phyloP scores from a whole-genome alignment of 176 grass and related monocot genomes.

The Pontederia paniculata region DNA sequence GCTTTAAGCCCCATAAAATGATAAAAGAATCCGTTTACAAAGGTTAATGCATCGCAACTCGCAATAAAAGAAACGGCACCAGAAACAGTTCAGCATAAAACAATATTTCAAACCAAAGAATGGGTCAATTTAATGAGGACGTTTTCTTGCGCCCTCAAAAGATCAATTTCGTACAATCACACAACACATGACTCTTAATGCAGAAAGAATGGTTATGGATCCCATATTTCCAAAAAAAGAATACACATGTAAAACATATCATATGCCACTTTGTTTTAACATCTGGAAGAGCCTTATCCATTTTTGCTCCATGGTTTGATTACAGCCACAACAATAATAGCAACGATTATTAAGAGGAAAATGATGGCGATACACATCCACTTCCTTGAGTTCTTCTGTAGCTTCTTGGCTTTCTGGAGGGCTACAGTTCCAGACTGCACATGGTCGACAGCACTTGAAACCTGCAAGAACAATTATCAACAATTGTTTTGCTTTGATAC shows the following conservation, averaged over 20 bases:
- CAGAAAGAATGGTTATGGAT: no score
- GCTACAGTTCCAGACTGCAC: conserved; percentile 52
- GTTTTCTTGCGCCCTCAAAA: no score
- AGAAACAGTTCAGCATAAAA: no score
- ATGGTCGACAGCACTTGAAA: conserved; percentile 65
- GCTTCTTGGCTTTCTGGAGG: conserved; percentile 66
- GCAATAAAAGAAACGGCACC: no score
- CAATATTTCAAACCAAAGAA: no score
- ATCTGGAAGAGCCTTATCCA: not conserved
- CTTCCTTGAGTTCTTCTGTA: conserved; percentile 72
- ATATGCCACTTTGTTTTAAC: not conserved
- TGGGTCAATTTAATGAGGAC: no score
- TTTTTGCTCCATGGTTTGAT: conserved; percentile 56
- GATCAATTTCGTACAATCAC: no score
- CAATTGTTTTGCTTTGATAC: not conserved
- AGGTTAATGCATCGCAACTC: no score
- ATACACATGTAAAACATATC: not conserved
- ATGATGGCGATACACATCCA: conserved; percentile 97
- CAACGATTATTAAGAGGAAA: conserved; percentile 62
- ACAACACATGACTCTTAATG: no score
- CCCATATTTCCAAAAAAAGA: no score
- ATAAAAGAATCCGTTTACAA: no score
- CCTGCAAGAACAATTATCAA: conserved; percentile 22
- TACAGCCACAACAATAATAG: conserved; percentile 35
- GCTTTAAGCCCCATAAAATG: no score